phyloP scores from a whole-genome alignment of 768 basidiomycete genomes.

The Pholiota molesta region DNA sequence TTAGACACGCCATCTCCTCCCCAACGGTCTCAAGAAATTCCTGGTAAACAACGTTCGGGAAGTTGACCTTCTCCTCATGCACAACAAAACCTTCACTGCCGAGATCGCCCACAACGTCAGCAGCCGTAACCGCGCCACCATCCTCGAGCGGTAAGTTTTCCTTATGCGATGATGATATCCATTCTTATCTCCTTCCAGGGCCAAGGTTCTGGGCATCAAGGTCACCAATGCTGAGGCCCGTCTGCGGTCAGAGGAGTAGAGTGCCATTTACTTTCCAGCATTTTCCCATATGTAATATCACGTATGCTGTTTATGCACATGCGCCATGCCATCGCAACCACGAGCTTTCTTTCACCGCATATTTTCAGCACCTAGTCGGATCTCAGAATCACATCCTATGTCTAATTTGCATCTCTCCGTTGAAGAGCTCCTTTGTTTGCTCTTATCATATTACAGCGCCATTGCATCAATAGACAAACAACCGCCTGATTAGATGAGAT shows the following conservation, averaged over 20 bases:
- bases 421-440: slow-evolving; percentile 11
- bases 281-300: slow-evolving; percentile 52
- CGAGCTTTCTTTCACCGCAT: slow-evolving; percentile 15
- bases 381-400: slow-evolving; percentile 5
- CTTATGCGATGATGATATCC: background rate
- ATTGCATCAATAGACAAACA: slow-evolving; percentile 9
- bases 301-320: slow-evolving; percentile 60
- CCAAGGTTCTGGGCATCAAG: slow-evolving; percentile 87
- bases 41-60: slow-evolving; percentile 93
- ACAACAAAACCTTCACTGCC: slow-evolving; percentile 95
- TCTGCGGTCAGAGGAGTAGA: slow-evolving; percentile 92
- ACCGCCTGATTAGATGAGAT: slow-evolving; percentile 12
- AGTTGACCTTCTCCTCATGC: slow-evolving; percentile 95
- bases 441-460: slow-evolving; percentile 13
- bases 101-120: slow-evolving; percentile 97
- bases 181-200: slow-evolving; percentile 44
- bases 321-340: slow-evolving; percentile 35
- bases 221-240: slow-evolving; percentile 93
- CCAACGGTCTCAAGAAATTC: slow-evolving; percentile 95
- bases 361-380: slow-evolving; percentile 7
- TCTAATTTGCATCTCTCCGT: background rate
- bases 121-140: slow-evolving; percentile 90
- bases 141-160: slow-evolving; percentile 76
- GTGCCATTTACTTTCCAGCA: slow-evolving; percentile 41
- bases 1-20: slow-evolving; percentile 92